Conservation (phyloP, 2,329 filamentous ascomycete species). For the Aspergillus aculeatinus region DNA sequence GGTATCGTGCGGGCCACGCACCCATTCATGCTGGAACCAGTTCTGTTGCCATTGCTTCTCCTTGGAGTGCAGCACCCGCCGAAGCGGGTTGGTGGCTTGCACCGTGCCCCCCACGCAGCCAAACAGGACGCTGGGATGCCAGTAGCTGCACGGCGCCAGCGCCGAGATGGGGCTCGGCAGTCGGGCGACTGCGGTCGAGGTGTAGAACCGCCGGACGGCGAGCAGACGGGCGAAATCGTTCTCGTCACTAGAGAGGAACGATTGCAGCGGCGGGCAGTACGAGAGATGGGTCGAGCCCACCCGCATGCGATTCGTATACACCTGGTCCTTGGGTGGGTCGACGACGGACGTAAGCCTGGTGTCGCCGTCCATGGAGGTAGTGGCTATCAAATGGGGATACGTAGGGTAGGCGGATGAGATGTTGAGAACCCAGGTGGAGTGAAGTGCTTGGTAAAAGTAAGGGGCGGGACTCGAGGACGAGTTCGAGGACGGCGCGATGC, state of each 20-base stretch:
- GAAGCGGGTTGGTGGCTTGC: slow-evolving; percentile 52
- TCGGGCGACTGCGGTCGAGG: slow-evolving; percentile 49
- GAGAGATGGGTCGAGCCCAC: slow-evolving; percentile 49
- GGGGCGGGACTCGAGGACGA: slow-evolving; percentile 25
- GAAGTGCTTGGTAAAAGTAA: slow-evolving; percentile 38
- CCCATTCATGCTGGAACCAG: slow-evolving; percentile 61
- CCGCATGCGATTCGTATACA: slow-evolving; percentile 50
- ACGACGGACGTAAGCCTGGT: slow-evolving; percentile 56
- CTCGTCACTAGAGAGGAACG: slow-evolving; percentile 56
- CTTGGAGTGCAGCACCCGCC: slow-evolving; percentile 52
- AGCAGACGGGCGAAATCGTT: slow-evolving; percentile 51
- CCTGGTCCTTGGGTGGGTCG: slow-evolving; percentile 46
- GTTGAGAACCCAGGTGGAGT: slow-evolving; percentile 40
- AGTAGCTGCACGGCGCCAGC: slow-evolving; percentile 37
- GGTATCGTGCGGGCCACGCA: slow-evolving; percentile 24
- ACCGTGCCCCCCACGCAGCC: slow-evolving; percentile 55
- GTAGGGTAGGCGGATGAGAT: slow-evolving; percentile 52
- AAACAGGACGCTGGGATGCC: slow-evolving; percentile 55
- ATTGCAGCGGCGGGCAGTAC: slow-evolving; percentile 58
- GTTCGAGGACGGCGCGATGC: slow-evolving; percentile 30
- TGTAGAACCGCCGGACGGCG: slow-evolving; percentile 55
- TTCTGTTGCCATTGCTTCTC: slow-evolving; percentile 53
- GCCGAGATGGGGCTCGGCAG: slow-evolving; percentile 40
- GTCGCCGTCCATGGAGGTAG: slow-evolving; percentile 56
- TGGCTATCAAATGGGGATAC: slow-evolving; percentile 53